Evolutionary conservation across 75 land plant genomes (phyloP).

Genomic region (Picea glauca): DNA sequence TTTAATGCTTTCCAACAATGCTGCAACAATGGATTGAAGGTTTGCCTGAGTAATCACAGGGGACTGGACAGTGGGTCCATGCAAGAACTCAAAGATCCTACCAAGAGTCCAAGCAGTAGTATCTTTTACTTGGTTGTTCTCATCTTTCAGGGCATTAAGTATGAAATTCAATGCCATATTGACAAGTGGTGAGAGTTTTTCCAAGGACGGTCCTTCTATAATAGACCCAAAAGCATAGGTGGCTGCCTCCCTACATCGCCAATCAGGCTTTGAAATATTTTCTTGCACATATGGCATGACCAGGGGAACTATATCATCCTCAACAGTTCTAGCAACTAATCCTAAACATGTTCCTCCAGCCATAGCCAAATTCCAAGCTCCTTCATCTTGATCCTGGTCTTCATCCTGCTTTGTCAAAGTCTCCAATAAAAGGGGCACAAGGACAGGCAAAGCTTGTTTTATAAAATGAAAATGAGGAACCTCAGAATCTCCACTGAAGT

Average conservation of each 20-base stretch:
- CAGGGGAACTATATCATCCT: conserved; percentile 67
- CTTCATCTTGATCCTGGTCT: conserved; percentile 76
- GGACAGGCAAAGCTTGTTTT: conserved; percentile 43
- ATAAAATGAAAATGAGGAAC: conserved; percentile 48
- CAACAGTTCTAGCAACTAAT: conserved; percentile 69
- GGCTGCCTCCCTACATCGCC: conserved; percentile 69
- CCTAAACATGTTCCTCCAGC: conserved; percentile 83
- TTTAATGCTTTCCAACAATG: conserved; percentile 64
- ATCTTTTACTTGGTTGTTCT: conserved; percentile 71
- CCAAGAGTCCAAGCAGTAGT: conserved; percentile 90
- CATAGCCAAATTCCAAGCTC: conserved; percentile 72
- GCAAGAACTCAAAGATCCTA: conserved; percentile 76
- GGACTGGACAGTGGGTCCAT: conserved; percentile 28
- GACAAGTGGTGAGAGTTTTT: conserved; percentile 58
- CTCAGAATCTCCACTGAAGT: conserved; percentile 24
- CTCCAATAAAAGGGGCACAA: conserved; percentile 66
- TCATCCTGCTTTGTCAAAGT: conserved; percentile 73
- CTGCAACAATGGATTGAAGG: conserved; percentile 53
- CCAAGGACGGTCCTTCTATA: conserved; percentile 63
- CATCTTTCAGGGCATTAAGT: conserved; percentile 75
- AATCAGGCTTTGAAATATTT: conserved; percentile 61
- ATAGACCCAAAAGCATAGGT: conserved; percentile 81
- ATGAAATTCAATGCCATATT: conserved; percentile 51
- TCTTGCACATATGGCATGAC: conserved; percentile 75
- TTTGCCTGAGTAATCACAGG: conserved; percentile 48